phyloP scores from a whole-genome alignment of 345 rosid species.

The Gossypium rotundifolium region DNA sequence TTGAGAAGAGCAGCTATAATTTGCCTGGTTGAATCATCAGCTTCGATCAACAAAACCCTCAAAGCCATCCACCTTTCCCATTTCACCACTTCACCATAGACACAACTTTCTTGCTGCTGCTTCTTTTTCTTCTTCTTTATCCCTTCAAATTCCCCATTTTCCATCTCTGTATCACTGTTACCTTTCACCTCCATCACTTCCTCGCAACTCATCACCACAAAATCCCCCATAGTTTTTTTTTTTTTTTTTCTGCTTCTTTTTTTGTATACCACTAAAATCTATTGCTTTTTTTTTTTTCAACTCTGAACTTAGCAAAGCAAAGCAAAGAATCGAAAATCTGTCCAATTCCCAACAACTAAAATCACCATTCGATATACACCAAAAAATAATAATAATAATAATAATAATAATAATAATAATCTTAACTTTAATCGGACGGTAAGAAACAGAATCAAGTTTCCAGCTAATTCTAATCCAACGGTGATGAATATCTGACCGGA shows the following conservation, averaged over 20 bases:
- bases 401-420: too few species aligned
- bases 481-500: too few species aligned
- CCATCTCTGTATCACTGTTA: slow-evolving; percentile 7
- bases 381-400: too few species aligned
- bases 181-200: slow-evolving; percentile 28
- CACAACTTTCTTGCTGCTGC: not conserved
- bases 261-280: not conserved
- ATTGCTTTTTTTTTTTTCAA: not conserved
- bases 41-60: slow-evolving; percentile 80
- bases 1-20: slow-evolving; percentile 78
- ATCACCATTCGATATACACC: too few species aligned
- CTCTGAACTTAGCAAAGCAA: not conserved
- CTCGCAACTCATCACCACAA: slow-evolving; percentile 29
- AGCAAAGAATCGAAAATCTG: not conserved
- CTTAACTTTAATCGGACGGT: too few species aligned
- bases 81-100: slow-evolving; percentile 31
- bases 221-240: slow-evolving; percentile 28
- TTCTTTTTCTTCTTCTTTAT: slow-evolving; percentile 8
- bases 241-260: not conserved
- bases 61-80: slow-evolving; percentile 66
- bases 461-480: too few species aligned
- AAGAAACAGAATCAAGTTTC: too few species aligned
- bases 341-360: too few species aligned
- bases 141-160: slow-evolving; percentile 7
- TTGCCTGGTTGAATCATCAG: slow-evolving; percentile 94